These are phyloP conservation scores for Rhipidocladum racemiflorum DNA, from an alignment of 176 grass and related monocot species.

Conservation along the genomic window DNA sequence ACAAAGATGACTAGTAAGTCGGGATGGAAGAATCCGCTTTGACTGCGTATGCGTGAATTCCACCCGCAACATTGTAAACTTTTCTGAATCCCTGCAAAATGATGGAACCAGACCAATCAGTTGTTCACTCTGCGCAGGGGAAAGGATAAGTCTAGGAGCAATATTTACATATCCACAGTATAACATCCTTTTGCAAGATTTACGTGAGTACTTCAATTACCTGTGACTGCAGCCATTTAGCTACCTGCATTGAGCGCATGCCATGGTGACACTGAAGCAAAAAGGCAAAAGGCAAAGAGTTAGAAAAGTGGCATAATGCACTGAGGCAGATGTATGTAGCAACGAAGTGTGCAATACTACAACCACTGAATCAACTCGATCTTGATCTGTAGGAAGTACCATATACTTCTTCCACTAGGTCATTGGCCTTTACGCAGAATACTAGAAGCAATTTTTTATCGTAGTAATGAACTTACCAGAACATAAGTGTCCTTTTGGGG, in stretches of 20 bases:
- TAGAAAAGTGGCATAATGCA: background rate
- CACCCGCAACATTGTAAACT: conserved; percentile 63
- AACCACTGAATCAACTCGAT: background rate
- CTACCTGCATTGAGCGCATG: conserved; percentile 88
- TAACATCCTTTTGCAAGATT: background rate
- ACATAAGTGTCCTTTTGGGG: conserved; percentile 95
- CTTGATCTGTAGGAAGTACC: background rate
- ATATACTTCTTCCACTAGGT: background rate
- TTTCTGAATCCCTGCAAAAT: conserved; percentile 70
- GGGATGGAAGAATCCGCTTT: conserved; percentile 67
- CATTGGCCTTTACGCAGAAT: background rate
- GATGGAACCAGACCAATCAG: background rate
- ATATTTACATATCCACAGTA: background rate
- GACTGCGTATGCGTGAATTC: conserved; percentile 60
- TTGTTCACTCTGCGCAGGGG: background rate
- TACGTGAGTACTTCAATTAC: conserved; percentile 19
- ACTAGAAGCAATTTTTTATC: background rate
- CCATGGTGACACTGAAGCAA: conserved; percentile 82
- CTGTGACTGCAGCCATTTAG: conserved; percentile 96
- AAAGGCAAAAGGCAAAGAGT: background rate
- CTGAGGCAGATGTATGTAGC: background rate
- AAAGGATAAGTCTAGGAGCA: background rate
- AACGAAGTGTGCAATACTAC: background rate
- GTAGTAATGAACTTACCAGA: conserved; percentile 44
- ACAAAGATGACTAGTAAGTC: conserved; percentile 38